Conservation (phyloP, 2,329 filamentous ascomycete species). For the Trichoderma polysporum region DNA sequence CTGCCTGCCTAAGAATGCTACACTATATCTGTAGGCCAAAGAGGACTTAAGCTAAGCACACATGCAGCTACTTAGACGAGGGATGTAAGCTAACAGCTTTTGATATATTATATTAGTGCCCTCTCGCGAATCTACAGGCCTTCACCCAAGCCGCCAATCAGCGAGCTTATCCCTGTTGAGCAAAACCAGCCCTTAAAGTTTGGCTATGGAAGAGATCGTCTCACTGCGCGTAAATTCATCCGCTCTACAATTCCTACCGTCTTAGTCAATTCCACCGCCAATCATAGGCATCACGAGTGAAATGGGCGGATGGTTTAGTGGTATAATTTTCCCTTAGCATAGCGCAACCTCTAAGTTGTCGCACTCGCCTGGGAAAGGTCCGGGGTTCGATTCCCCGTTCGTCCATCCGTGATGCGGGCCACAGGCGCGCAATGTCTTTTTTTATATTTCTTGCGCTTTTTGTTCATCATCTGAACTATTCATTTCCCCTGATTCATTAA, state of each 20-base stretch:
- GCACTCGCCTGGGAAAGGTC: slow-evolving; percentile 21
- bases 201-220: neutral
- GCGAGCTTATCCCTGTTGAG: neutral
- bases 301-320: slow-evolving; percentile 21
- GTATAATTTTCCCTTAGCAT: slow-evolving; percentile 22
- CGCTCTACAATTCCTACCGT: neutral
- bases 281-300: neutral
- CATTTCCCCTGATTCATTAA: neutral
- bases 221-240: neutral
- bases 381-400: slow-evolving; percentile 24
- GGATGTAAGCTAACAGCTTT: too few species aligned
- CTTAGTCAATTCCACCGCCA: neutral
- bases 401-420: slow-evolving; percentile 17
- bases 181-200: neutral
- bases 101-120: neutral
- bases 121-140: neutral
- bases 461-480: neutral
- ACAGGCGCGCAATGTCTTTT: neutral
- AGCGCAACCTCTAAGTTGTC: neutral
- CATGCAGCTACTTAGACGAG: neutral
- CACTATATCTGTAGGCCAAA: neutral
- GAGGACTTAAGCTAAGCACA: neutral
- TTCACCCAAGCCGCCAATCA: neutral
- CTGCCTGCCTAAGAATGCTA: neutral
- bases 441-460: neutral